A percentile compares a stretch with the other conserved stretches of the same genome.
These are phyloP conservation scores for Kwoniella sp. DNA, from an alignment of 768 basidiomycete species.

Conservation along the genomic window DNA sequence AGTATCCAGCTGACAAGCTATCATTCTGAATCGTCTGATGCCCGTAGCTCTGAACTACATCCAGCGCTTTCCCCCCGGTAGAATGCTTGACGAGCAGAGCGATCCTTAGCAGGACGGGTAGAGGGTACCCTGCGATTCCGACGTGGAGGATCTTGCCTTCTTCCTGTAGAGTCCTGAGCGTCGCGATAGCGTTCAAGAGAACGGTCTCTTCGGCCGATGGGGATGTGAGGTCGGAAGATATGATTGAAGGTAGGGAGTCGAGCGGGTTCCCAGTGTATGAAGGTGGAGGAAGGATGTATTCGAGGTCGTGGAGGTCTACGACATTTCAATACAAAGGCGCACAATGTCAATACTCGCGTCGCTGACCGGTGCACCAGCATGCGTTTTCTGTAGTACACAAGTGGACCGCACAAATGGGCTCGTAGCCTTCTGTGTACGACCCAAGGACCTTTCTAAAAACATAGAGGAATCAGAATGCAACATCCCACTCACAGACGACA, in stretches of 20 bases:
- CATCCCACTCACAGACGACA: conserved; percentile 55
- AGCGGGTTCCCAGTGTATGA: conserved; percentile 37
- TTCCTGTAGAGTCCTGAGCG: conserved; percentile 37
- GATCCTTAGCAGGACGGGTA: conserved; percentile 53
- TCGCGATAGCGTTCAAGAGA: conserved; percentile 35
- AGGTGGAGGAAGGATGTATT: conserved; percentile 44
- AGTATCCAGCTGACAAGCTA: conserved; percentile 40
- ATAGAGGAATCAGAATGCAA: not conserved
- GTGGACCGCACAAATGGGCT: too few relatives aligned
- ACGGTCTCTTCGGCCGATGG: conserved; percentile 35
- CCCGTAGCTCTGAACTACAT: conserved; percentile 54
- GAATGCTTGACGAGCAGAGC: conserved; percentile 37
- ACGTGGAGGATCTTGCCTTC: conserved; percentile 51
- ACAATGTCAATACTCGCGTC: too few relatives aligned
- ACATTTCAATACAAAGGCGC: not conserved
- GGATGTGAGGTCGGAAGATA: conserved; percentile 2
- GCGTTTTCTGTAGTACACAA: too few relatives aligned
- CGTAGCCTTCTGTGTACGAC: too few relatives aligned
- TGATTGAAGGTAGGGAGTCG: conserved; percentile 24
- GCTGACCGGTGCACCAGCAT: too few relatives aligned
- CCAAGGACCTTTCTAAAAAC: too few relatives aligned
- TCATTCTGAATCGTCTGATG: conserved; percentile 54
- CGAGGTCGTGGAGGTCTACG: conserved; percentile 56
- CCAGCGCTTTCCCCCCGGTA: conserved; percentile 33
- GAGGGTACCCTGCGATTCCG: conserved; percentile 54